Base-by-base conservation (phyloP, 306 rosid genomes). In the Cyclanthera cordifolia region DNA sequence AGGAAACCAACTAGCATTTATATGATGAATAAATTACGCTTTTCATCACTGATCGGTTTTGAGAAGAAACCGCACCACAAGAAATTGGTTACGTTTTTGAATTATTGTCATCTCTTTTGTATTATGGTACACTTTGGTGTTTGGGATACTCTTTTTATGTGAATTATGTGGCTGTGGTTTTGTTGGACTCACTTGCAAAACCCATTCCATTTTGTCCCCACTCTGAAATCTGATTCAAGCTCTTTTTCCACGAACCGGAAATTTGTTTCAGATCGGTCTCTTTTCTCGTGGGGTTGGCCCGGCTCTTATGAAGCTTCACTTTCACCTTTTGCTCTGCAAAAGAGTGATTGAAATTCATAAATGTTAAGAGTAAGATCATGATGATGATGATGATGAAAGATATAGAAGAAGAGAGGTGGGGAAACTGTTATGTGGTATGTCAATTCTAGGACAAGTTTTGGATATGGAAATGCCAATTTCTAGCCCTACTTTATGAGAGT, bases 251-350 rank as follows among this genome's bases (percentile, higher is more conserved):
- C 47, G 28, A 69, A 65, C 52, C 19, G 21, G 30, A 23, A 65
- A 21, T 65, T 65, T 43, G 37, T 45, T 64, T 45, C 2, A 65
- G 53, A 43, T 65, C 20, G 23, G 30, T 65, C 70, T 41, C 70
- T 65, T 65, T 65, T 43, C 53, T 64, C 70, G 37, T 64, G 70
- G 70, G 70, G 53, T 43, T 64, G 70, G 70, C 53, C 70, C 70
- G 53, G 37, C 39, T 65, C 53, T 3, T 43, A 43, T 64, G 70
- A 20, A 43, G 20, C 13, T 64, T 39, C 52, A 20, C 69, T 20
- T 64, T 63, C 30, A 21, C 5, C 37, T 60, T 37, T 37, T 37
- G 2, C 30, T 61, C 30, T 16, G 24, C 25, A 59, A 59, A 6
- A 3, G 15, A 32, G 47, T 59, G 66, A 32, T 17, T 39, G 25